A percentile compares a stretch with the other conserved stretches of the same genome.
Evolutionary conservation across 83 land plant genomes (phyloP).

Genomic region (Diphasiastrum complanatum): DNA sequence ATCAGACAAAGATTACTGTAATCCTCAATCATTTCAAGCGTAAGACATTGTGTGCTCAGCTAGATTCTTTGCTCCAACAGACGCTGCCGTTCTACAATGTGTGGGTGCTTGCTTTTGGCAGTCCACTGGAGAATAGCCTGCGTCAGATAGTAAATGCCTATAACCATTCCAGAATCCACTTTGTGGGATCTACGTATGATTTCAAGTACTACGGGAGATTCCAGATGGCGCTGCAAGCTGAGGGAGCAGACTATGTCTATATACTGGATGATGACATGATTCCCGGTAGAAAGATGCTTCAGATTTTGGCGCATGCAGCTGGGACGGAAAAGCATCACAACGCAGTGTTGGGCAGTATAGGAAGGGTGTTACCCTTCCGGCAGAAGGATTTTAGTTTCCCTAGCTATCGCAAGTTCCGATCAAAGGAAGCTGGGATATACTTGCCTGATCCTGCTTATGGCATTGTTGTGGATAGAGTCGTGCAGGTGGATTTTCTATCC

Average conservation of each 20-base stretch:
- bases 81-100: conserved; percentile 81
- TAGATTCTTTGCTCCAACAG: conserved; percentile 77
- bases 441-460: conserved; percentile 97
- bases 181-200: conserved; percentile 82
- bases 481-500: conserved; percentile 95
- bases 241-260: conserved; percentile 73
- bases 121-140: conserved; percentile 60
- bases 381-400: conserved; percentile 93
- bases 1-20: conserved; percentile 68
- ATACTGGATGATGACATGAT: conserved; percentile 97
- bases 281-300: conserved; percentile 78
- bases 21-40: conserved; percentile 93
- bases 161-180: conserved; percentile 74
- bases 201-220: conserved; percentile 98
- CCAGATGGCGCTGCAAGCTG: conserved; percentile 91
- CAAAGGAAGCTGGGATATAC: conserved; percentile 96
- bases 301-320: conserved; percentile 82
- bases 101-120: conserved; percentile 96
- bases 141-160: conserved; percentile 67
- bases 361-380: conserved; percentile 88
- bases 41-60: conserved; percentile 87
- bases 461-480: conserved; percentile 62
- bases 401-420: conserved; percentile 79
- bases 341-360: conserved; percentile 89
- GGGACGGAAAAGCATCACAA: conserved; percentile 92